Evolutionary conservation across 306 rosid species (phyloP).

Genomic region (Cicer bijugum): DNA sequence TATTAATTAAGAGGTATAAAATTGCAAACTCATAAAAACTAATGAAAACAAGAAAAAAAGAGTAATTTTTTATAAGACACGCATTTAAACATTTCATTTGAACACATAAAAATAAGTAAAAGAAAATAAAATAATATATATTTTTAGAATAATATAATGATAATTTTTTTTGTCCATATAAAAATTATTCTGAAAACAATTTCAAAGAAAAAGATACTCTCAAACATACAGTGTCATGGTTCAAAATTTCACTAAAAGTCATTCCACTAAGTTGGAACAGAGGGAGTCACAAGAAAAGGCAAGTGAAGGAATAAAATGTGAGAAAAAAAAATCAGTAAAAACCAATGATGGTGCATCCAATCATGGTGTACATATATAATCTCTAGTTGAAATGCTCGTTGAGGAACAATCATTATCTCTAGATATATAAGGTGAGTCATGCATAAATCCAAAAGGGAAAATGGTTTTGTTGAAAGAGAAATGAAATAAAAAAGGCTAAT

Average conservation of each 20-base stretch:
- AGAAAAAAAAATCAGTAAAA: slow-evolving; percentile 69
- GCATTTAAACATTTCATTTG: too few relatives aligned
- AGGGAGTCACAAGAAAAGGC: not conserved
- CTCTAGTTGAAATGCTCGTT: slow-evolving; percentile 54
- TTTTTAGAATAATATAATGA: too few relatives aligned
- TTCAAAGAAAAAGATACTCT: slow-evolving; percentile 1
- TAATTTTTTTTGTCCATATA: too few relatives aligned
- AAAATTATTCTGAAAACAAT: not conserved
- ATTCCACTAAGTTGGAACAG: slow-evolving; percentile 21
- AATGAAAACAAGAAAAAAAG: too few relatives aligned
- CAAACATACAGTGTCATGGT: slow-evolving; percentile 1
- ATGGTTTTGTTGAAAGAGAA: slow-evolving; percentile 51
- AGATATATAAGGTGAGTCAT: slow-evolving; percentile 26
- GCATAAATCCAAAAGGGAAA: slow-evolving; percentile 54
- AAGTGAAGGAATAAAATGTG: slow-evolving; percentile 49
- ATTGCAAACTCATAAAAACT: too few relatives aligned
- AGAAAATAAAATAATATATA: too few relatives aligned
- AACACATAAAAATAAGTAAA: too few relatives aligned
- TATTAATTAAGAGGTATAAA: too few relatives aligned
- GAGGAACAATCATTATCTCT: slow-evolving; percentile 42
- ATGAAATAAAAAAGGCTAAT: slow-evolving; percentile 39
- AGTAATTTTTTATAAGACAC: too few relatives aligned
- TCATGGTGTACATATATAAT: slow-evolving; percentile 56
- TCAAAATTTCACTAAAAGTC: slow-evolving; percentile 26
- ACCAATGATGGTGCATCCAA: slow-evolving; percentile 60